Evolutionary conservation across 1,284 basidiomycete species (phyloP).

Genomic region (Anthracocystis walkeri): DNA sequence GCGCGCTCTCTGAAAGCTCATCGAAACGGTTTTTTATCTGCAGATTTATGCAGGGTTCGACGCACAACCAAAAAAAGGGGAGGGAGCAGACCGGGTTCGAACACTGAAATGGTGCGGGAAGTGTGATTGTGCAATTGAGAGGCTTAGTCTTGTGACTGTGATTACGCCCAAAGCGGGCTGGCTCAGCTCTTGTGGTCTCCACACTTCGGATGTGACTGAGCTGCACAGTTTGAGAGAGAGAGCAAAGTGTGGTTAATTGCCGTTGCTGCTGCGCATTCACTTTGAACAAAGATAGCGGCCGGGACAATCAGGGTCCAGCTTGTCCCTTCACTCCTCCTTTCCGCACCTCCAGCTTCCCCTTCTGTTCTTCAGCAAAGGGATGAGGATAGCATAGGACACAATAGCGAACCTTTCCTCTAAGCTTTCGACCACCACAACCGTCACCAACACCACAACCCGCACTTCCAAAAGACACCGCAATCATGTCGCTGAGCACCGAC

Average conservation of each 20-base stretch:
- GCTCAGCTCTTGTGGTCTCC: background rate
- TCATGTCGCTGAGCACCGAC: conserved; percentile 36
- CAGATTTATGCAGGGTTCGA: conserved; percentile 29
- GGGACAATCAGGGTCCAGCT: conserved; percentile 10
- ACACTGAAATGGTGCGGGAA: conserved; percentile 6
- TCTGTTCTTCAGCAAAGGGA: background rate
- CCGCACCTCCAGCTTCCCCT: background rate
- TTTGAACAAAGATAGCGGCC: background rate
- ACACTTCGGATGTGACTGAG: too few species aligned
- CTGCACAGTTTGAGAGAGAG: too few species aligned
- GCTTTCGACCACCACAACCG: background rate
- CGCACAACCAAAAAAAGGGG: background rate
- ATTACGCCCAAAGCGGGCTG: conserved; percentile 9
- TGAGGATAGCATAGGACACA: background rate
- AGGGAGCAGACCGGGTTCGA: background rate
- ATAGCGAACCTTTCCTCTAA: background rate
- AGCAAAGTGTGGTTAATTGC: too few species aligned
- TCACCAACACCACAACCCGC: background rate
- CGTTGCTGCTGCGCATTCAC: conserved; percentile 12
- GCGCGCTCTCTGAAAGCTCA: background rate
- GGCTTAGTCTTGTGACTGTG: background rate
- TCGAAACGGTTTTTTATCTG: background rate
- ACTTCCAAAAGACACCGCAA: background rate
- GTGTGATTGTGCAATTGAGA: background rate
- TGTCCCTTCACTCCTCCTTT: background rate